Conservation (phyloP, 2,329 filamentous ascomycete species). For the Aspergillus thermomutatus region DNA sequence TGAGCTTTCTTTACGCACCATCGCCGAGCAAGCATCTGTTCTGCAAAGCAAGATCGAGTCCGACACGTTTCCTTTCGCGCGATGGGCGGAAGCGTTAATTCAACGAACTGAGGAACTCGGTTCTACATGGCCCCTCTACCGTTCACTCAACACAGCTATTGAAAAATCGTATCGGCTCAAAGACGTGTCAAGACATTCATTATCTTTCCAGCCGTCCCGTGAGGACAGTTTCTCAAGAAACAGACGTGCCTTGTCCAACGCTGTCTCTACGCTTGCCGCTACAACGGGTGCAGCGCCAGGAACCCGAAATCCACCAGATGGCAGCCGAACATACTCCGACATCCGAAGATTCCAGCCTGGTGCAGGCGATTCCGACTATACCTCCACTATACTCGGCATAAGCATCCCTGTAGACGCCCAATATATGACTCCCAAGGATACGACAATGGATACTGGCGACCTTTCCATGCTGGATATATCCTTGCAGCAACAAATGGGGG, state of each 20-base stretch:
- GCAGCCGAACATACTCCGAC: slow-evolving; percentile 10
- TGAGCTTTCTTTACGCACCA: slow-evolving; percentile 34
- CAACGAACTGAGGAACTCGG: slow-evolving; percentile 26
- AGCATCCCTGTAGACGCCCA: slow-evolving; percentile 31
- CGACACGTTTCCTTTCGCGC: slow-evolving; percentile 32
- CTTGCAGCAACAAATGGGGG: slow-evolving; percentile 13
- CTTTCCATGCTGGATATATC: slow-evolving; percentile 22
- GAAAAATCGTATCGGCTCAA: slow-evolving; percentile 26
- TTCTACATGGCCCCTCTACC: slow-evolving; percentile 33
- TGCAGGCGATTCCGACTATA: slow-evolving; percentile 19
- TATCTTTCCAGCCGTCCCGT: slow-evolving; percentile 7
- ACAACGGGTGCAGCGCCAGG: slow-evolving; percentile 5
- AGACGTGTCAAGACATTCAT: slow-evolving; percentile 7
- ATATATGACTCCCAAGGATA: slow-evolving; percentile 32
- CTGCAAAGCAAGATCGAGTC: slow-evolving; percentile 28
- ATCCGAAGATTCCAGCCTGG: slow-evolving; percentile 9
- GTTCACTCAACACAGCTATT: slow-evolving; percentile 27
- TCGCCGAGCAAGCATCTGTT: slow-evolving; percentile 32
- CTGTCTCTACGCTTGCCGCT: slow-evolving; percentile 1
- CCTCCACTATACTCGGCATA: slow-evolving; percentile 30
- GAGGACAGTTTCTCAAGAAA: slow-evolving; percentile 1
- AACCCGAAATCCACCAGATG: slow-evolving; percentile 3
- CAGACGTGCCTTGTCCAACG: not conserved
- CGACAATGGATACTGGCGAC: slow-evolving; percentile 27
- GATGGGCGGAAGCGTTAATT: slow-evolving; percentile 33